Evolutionary conservation across 495 filamentous ascomycete genomes (phyloP).

Genomic region (Ascodesmis nigricans): DNA sequence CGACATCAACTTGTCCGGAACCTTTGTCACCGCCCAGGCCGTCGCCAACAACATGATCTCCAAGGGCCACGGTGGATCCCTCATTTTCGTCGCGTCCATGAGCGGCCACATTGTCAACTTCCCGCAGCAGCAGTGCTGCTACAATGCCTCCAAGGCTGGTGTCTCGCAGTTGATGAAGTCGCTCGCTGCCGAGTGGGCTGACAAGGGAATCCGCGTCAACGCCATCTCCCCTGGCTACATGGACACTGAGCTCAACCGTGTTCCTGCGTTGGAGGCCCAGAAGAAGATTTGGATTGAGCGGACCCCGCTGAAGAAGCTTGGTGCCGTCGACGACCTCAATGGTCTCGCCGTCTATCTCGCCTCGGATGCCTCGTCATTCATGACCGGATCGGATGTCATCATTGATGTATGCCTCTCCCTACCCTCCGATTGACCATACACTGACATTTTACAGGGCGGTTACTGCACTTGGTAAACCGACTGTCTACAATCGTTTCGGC

Average conservation of each 20-base stretch:
- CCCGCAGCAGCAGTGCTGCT: constrained; percentile 55
- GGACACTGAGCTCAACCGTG: constrained; percentile 35
- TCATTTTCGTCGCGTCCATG: constrained; percentile 59
- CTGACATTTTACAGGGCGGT: constrained; percentile 11
- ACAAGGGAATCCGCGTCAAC: constrained; percentile 53
- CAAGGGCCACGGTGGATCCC: constrained; percentile 36
- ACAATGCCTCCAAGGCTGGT: constrained; percentile 61
- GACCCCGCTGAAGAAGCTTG: constrained; percentile 48
- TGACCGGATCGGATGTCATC: constrained; percentile 58
- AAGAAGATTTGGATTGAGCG: constrained; percentile 57
- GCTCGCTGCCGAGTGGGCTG: constrained; percentile 60
- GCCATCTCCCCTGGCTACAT: constrained; percentile 61
- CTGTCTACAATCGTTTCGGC: not conserved
- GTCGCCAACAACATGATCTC: constrained; percentile 44
- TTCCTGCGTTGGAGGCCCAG: constrained; percentile 48
- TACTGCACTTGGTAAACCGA: constrained; percentile 13
- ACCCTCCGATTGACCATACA: constrained; percentile 20
- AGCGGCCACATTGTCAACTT: constrained; percentile 58
- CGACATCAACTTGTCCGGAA: constrained; percentile 54
- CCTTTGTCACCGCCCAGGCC: constrained; percentile 45
- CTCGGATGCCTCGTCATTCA: constrained; percentile 49
- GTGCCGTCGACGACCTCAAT: constrained; percentile 53
- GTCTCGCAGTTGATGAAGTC: constrained; percentile 57
- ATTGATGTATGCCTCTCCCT: constrained; percentile 41
- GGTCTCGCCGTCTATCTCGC: constrained; percentile 57